Evolutionary conservation across 306 rosid species (phyloP).

Genomic region (Trichosanthes cucumerina): DNA sequence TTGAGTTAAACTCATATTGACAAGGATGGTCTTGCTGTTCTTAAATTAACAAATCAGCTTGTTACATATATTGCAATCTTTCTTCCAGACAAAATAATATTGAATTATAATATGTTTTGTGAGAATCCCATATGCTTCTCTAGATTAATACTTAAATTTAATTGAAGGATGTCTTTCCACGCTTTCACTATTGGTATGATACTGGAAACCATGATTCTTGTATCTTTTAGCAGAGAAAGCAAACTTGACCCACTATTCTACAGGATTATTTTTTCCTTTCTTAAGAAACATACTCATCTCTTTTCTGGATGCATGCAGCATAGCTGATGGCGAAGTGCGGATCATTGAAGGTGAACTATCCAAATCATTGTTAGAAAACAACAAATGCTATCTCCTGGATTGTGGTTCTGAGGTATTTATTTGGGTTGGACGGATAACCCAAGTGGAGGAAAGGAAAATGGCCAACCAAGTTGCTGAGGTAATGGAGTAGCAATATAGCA

Average conservation of each 20-base stretch:
- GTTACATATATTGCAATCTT: background rate
- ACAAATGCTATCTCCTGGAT: conserved; percentile 78
- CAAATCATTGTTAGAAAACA: conserved; percentile 61
- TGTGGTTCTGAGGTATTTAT: conserved; percentile 79
- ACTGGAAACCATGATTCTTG: background rate
- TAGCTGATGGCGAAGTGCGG: conserved; percentile 55
- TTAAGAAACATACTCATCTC: background rate
- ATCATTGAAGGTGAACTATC: conserved; percentile 54
- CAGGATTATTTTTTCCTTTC: background rate
- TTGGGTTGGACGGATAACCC: conserved; percentile 84
- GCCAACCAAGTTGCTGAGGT: conserved; percentile 81
- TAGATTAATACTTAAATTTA: background rate
- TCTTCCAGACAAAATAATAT: background rate
- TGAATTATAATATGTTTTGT: background rate
- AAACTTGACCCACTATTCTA: background rate
- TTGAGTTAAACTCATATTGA: background rate
- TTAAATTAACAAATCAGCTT: background rate
- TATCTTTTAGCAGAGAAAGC: background rate
- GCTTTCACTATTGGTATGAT: background rate
- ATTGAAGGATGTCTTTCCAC: background rate
- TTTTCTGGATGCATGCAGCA: conserved; percentile 7
- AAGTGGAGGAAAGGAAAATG: conserved; percentile 75
- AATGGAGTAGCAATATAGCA: conserved; percentile 4
- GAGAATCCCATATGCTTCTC: background rate
- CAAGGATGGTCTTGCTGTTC: background rate